A percentile compares a stretch with the other conserved stretches of the same genome.
phyloP scores from a whole-genome alignment of 1,284 basidiomycete species.

The Ustilago hordei region DNA sequence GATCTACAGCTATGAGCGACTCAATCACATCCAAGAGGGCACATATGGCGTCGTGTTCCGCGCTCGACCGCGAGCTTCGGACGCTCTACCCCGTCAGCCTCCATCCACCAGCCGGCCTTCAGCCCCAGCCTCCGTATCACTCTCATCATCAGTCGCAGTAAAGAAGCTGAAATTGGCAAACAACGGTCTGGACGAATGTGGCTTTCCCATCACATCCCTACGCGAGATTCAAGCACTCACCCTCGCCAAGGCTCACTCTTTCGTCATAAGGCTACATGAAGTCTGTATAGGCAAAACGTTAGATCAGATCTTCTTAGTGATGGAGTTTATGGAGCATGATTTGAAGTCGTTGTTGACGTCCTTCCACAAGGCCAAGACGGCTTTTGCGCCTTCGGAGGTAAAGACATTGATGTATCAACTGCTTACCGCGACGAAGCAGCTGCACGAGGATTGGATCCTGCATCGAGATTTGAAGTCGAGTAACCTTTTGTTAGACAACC shows the following conservation, averaged over 20 bases:
- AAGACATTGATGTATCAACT: conserved; percentile 96
- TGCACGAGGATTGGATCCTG: conserved; percentile 96
- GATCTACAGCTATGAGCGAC: conserved; percentile 65
- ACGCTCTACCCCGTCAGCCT: conserved; percentile 3
- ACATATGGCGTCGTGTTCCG: conserved; percentile 98
- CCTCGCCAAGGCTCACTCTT: conserved; percentile 78
- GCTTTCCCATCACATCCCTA: conserved; percentile 96
- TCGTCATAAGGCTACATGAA: conserved; percentile 93
- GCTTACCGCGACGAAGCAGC: conserved; percentile 89
- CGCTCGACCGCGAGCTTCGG: conserved; percentile 73
- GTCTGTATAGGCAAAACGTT: conserved; percentile 99
- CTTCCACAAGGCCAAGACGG: conserved; percentile 81
- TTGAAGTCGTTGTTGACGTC: conserved; percentile 89
- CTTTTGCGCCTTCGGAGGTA: conserved; percentile 96
- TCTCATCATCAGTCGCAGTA: conserved; percentile 77
- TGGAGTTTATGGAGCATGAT: conserved; percentile 99
- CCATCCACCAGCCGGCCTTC: not conserved
- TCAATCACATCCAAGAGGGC: conserved; percentile 99
- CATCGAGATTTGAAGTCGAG: conserved; percentile 98
- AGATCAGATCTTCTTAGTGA: conserved; percentile 98
- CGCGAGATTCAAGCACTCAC: conserved; percentile 95
- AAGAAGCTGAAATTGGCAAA: conserved; percentile 99
- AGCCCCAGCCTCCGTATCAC: not conserved
- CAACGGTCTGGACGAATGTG: conserved; percentile 80
- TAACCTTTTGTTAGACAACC: conserved; percentile 98